Evolutionary conservation across 192 early-diverging fungal genomes (phyloP).

Genomic region (Ramicandelaber brevisporus): DNA sequence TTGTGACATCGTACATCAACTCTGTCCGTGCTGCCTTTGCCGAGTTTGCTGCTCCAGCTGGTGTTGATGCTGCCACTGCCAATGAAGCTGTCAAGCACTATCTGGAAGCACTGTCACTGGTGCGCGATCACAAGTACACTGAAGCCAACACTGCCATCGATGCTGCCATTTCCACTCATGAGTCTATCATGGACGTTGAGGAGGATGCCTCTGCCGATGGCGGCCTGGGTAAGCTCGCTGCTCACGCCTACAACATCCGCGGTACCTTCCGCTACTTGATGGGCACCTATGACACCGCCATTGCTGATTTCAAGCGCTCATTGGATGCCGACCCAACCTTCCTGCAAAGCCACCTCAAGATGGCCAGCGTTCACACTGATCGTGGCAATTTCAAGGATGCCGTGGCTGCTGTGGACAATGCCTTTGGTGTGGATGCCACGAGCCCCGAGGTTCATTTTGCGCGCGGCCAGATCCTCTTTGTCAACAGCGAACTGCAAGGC

Average conservation of each 20-base stretch:
- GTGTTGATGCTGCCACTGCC: conserved; percentile 4
- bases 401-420: conserved; percentile 7
- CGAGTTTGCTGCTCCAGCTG: conserved; percentile 6
- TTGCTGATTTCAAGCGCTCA: conserved; percentile 52
- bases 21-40: conserved; percentile 39
- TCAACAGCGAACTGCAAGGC: conserved; percentile 50
- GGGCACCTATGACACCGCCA: conserved; percentile 48
- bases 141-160: conserved; percentile 29
- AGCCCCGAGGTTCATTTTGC: conserved; percentile 88
- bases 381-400: conserved; percentile 22
- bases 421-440: conserved; percentile 27
- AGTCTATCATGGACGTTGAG: no score
- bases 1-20: conserved; percentile 82
- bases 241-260: conserved; percentile 55
- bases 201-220: conserved; percentile 20
- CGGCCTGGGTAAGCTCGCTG: conserved; percentile 13
- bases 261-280: conserved; percentile 76
- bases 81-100: conserved; percentile 17
- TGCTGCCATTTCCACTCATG: no score
- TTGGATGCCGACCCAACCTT: conserved; percentile 48
- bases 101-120: conserved; percentile 20
- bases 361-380: conserved; percentile 80
- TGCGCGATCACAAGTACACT: conserved; percentile 25
- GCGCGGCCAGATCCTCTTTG: conserved; percentile 30
- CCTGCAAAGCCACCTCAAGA: conserved; percentile 68